Conservation (phyloP, 2,329 filamentous ascomycete genomes). For the Coniochaeta pulveracea region DNA sequence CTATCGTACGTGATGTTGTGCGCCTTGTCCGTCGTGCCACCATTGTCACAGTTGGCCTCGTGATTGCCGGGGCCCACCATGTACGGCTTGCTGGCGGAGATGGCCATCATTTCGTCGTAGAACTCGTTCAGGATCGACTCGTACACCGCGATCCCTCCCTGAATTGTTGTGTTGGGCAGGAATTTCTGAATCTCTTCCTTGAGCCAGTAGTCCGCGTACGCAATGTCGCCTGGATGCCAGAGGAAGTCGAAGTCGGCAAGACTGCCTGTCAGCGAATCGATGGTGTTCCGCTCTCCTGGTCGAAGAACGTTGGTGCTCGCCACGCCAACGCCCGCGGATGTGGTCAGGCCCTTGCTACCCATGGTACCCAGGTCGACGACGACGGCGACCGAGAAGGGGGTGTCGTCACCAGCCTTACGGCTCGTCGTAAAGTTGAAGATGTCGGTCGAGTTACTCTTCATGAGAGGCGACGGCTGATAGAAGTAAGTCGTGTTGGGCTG, state of each 20-base stretch:
- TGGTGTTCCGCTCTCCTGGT: conserved; percentile 5
- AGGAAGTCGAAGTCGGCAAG: conserved; percentile 1
- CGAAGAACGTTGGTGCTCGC: conserved; percentile 5
- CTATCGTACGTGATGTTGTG: conserved; percentile 5
- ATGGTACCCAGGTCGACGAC: conserved; percentile 31
- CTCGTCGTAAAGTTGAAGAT: conserved; percentile 21
- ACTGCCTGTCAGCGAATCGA: background rate
- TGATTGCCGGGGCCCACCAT: conserved; percentile 40
- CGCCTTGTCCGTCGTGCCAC: conserved; percentile 25
- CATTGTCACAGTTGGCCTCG: conserved; percentile 36
- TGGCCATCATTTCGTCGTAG: conserved; percentile 33
- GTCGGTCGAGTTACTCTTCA: conserved; percentile 35
- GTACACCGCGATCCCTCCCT: conserved; percentile 34
- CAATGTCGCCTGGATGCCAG: conserved; percentile 41
- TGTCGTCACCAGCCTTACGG: conserved; percentile 23
- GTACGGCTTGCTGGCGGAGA: conserved; percentile 32
- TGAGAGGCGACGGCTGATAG: conserved; percentile 35
- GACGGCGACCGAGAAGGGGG: conserved; percentile 31
- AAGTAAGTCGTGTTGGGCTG: conserved; percentile 34
- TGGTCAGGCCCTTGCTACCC: conserved; percentile 8
- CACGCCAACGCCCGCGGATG: conserved; percentile 4
- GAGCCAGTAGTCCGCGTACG: conserved; percentile 30
- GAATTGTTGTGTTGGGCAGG: conserved; percentile 31
- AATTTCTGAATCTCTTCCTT: conserved; percentile 29
- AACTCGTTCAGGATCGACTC: conserved; percentile 40